A percentile compares a stretch with the other conserved stretches of the same genome.
Evolutionary conservation across 768 basidiomycete genomes (phyloP).

Genomic region (Psilocybe subaeruginosa): DNA sequence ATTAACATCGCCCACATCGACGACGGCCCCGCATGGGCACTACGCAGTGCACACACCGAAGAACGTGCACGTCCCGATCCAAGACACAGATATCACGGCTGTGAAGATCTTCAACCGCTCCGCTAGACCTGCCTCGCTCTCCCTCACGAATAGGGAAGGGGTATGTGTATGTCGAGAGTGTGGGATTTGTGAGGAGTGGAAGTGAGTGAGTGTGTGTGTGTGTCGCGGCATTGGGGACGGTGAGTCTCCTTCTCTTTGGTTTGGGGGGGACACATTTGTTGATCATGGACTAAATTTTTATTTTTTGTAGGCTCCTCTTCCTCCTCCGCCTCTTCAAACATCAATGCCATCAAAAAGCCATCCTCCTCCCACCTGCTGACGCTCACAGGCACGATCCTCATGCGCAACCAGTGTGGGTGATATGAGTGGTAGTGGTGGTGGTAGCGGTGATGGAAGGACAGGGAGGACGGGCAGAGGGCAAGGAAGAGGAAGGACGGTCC

Average conservation of each 20-base stretch:
- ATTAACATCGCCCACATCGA: background rate
- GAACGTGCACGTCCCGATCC: conserved; percentile 86
- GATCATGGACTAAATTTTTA: too few species aligned
- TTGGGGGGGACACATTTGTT: too few species aligned
- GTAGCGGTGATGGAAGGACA: too few species aligned
- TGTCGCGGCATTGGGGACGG: background rate
- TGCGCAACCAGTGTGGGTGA: conserved; percentile 61
- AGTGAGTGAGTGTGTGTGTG: too few species aligned
- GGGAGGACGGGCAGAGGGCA: too few species aligned
- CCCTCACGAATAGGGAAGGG: conserved; percentile 9
- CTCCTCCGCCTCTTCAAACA: background rate
- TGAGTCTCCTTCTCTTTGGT: background rate
- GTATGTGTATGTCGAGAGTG: conserved; percentile 31
- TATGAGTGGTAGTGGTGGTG: too few species aligned
- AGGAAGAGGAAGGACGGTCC: too few species aligned
- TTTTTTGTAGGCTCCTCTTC: too few species aligned
- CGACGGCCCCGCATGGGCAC: conserved; percentile 22
- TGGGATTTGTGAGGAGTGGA: conserved; percentile 20
- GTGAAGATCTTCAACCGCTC: conserved; percentile 65
- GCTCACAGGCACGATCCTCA: conserved; percentile 78
- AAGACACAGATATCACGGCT: conserved; percentile 61
- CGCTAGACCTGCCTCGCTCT: conserved; percentile 69
- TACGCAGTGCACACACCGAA: conserved; percentile 64
- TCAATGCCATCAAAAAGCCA: background rate
- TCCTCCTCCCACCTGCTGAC: conserved; percentile 22